A percentile compares a stretch with the other conserved stretches of the same genome.
Evolutionary conservation across 2,329 filamentous ascomycete genomes (phyloP).

Genomic region (Epichloe festucae): DNA sequence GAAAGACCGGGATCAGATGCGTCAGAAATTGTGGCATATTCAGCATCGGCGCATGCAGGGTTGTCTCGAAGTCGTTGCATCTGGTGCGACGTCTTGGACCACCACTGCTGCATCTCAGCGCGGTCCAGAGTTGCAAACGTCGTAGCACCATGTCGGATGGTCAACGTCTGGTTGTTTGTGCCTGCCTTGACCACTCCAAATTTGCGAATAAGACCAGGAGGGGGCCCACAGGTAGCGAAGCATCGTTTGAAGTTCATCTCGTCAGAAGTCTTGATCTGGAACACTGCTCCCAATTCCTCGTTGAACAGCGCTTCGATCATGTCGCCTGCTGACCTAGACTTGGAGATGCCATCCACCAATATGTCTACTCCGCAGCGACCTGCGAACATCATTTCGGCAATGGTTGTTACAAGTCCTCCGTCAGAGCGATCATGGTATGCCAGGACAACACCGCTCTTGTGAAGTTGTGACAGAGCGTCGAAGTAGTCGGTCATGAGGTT

Average conservation of each 20-base stretch:
- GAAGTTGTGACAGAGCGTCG: constrained; percentile 61
- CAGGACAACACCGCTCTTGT: constrained; percentile 53
- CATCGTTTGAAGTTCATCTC: constrained; percentile 78
- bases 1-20: constrained; percentile 68
- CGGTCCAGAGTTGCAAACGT: constrained; percentile 58
- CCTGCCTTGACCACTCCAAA: constrained; percentile 63
- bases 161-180: constrained; percentile 64
- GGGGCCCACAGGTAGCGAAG: constrained; percentile 81
- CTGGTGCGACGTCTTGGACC: constrained; percentile 77
- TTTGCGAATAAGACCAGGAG: constrained; percentile 66
- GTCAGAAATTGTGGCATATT: constrained; percentile 64
- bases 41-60: constrained; percentile 70
- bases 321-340: constrained; percentile 46
- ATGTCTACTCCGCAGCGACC: constrained; percentile 81
- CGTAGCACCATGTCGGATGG: constrained; percentile 57
- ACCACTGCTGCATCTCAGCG: constrained; percentile 67
- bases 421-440: constrained; percentile 94
- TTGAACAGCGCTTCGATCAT: constrained; percentile 79
- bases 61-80: constrained; percentile 91
- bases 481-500: constrained; percentile 81
- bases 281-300: constrained; percentile 89
- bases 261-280: constrained; percentile 79
- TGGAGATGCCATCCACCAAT: constrained; percentile 61
- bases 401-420: constrained; percentile 78
- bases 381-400: constrained; percentile 97